Percentiles rank a stretch among this genome's conserved stretches.
phyloP scores from a whole-genome alignment of 805 yeast species.

The Pachysolen tannophilus region DNA sequence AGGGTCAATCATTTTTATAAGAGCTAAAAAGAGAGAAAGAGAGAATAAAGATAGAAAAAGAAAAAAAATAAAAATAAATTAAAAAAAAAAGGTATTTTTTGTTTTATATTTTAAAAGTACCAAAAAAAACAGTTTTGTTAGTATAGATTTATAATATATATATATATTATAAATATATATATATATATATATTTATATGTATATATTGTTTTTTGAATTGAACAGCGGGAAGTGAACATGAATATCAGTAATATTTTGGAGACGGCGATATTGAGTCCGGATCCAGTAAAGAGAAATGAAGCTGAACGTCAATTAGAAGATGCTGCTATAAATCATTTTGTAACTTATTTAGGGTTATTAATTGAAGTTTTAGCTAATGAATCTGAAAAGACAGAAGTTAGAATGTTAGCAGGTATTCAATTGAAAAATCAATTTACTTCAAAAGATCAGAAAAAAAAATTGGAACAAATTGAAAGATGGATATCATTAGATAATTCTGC shows the following conservation, averaged over 20 bases:
- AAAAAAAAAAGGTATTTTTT: conserved; percentile 4
- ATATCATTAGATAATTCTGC: conserved; percentile 43
- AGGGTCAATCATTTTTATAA: too few species aligned
- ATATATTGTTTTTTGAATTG: not conserved
- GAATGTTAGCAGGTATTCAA: conserved; percentile 86
- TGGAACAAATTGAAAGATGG: conserved; percentile 70
- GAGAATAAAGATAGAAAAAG: not conserved
- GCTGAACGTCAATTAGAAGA: conserved; percentile 74
- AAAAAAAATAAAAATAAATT: not conserved
- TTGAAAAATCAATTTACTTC: conserved; percentile 84
- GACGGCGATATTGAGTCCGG: conserved; percentile 66
- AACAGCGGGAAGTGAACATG: not conserved
- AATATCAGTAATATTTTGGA: conserved; percentile 66
- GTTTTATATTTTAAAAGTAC: not conserved
- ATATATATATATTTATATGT: too few species aligned
- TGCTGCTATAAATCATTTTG: conserved; percentile 70
- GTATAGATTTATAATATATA: too few species aligned
- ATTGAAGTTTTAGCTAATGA: conserved; percentile 66
- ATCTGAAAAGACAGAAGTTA: conserved; percentile 61
- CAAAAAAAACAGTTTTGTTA: too few species aligned
- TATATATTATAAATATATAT: too few species aligned
- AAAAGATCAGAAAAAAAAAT: conserved; percentile 57
- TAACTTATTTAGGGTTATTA: conserved; percentile 61
- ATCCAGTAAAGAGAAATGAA: conserved; percentile 56
- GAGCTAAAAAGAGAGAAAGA: conserved; percentile 3